Percentiles rank a stretch among this genome's conserved stretches.
Conservation (phyloP, 2,329 filamentous ascomycete genomes). For the Plenodomus biglobosus region DNA sequence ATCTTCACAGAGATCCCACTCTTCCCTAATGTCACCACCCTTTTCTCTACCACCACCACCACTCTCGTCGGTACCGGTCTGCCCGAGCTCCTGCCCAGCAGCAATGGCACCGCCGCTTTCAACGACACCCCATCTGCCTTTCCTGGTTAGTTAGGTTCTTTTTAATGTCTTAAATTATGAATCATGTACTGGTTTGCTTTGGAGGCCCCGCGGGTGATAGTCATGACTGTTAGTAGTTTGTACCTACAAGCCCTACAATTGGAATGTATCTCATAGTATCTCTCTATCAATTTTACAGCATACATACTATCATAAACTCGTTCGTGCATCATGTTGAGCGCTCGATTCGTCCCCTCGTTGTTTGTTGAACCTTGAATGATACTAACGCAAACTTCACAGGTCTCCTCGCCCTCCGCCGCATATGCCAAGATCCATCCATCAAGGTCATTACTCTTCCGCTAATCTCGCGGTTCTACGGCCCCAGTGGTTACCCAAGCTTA, state of each 20-base stretch:
- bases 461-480: conserved; percentile 36
- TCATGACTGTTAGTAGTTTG: conserved; percentile 5
- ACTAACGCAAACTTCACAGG: conserved; percentile 7
- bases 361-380: not conserved
- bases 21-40: not conserved
- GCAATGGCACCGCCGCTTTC: not conserved
- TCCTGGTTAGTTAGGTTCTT: not conserved
- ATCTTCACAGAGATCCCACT: not conserved
- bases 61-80: not conserved
- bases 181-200: not conserved
- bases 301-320: not conserved
- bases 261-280: not conserved
- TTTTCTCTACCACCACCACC: not conserved
- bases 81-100: not conserved
- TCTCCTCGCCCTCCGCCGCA: conserved; percentile 25
- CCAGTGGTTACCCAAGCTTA: conserved; percentile 35
- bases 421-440: conserved; percentile 41
- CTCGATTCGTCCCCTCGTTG: not conserved
- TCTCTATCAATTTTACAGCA: not conserved
- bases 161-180: not conserved
- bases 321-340: not conserved
- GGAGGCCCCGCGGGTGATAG: conserved; percentile 3
- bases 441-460: conserved; percentile 45
- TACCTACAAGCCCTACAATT: not conserved
- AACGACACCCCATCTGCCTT: not conserved